Evolutionary conservation across 352 stramenopile genomes (phyloP).

Genomic region (Pythium chondricola): DNA sequence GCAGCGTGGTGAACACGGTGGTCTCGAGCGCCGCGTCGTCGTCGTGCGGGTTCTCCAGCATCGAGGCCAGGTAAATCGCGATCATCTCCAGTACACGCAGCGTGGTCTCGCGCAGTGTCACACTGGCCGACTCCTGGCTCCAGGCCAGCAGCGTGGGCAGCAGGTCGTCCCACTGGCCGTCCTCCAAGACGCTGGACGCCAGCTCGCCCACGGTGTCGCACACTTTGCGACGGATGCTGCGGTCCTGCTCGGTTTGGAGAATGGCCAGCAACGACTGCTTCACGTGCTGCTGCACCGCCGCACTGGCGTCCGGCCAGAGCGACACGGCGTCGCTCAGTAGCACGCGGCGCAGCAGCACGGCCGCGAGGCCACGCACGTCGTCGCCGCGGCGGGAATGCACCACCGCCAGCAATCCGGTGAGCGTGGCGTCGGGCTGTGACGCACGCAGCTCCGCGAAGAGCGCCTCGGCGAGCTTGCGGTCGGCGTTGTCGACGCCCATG

Average conservation of each 20-base stretch:
- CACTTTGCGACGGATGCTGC: constrained; percentile 75
- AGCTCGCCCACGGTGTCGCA: constrained; percentile 82
- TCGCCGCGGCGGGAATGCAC: constrained; percentile 52
- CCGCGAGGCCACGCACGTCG: constrained; percentile 64
- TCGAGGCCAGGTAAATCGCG: constrained; percentile 56
- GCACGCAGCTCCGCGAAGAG: constrained; percentile 54
- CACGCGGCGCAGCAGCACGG: constrained; percentile 70
- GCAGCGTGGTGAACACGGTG: constrained; percentile 46
- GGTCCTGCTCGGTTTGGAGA: constrained; percentile 53
- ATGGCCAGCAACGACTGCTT: constrained; percentile 64
- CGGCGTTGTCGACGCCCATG: constrained; percentile 63
- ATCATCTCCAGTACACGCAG: constrained; percentile 79
- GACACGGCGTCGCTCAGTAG: constrained; percentile 72
- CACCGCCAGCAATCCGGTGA: constrained; percentile 47
- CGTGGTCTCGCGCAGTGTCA: constrained; percentile 58
- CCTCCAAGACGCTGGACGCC: constrained; percentile 69
- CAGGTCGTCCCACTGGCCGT: constrained; percentile 74
- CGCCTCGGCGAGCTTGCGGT: constrained; percentile 58
- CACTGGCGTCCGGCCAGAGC: constrained; percentile 59
- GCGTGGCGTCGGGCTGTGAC: constrained; percentile 45
- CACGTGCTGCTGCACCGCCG: constrained; percentile 32
- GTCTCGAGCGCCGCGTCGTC: constrained; percentile 29
- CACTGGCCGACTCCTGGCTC: constrained; percentile 33
- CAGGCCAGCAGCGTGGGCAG: constrained; percentile 65
- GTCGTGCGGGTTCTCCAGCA: constrained; percentile 36